phyloP scores from a whole-genome alignment of 371 early-diverging fungal species.

The Mortierella sp. region DNA sequence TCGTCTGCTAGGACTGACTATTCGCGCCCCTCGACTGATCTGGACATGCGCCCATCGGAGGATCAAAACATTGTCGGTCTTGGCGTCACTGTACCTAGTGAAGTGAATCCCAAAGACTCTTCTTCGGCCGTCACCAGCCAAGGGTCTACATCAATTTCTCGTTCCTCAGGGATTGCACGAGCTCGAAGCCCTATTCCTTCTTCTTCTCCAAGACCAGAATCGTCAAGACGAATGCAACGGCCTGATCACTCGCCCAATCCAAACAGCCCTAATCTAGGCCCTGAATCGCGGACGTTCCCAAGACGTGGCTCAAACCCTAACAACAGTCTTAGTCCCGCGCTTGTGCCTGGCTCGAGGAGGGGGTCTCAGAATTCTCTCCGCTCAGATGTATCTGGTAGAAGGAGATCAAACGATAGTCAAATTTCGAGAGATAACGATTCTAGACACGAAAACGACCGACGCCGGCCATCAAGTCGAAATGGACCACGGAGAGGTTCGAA shows the following conservation, averaged over 20 bases:
- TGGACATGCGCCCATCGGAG: neutral
- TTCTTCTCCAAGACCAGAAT: slow-evolving; percentile 27
- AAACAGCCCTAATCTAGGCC: slow-evolving; percentile 13
- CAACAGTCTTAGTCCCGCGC: slow-evolving; percentile 13
- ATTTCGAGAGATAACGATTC: slow-evolving; percentile 6
- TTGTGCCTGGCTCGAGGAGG: slow-evolving; percentile 12
- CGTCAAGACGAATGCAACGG: slow-evolving; percentile 20
- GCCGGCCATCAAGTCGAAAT: slow-evolving; percentile 7
- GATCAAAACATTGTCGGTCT: slow-evolving; percentile 15
- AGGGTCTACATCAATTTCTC: slow-evolving; percentile 4
- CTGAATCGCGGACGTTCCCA: slow-evolving; percentile 12
- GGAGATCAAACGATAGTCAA: slow-evolving; percentile 25
- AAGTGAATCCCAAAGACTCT: neutral
- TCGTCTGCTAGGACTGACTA: neutral
- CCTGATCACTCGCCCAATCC: slow-evolving; percentile 15
- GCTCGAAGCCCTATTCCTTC: slow-evolving; percentile 21
- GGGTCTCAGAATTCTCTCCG: slow-evolving; percentile 31
- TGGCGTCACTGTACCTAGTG: slow-evolving; percentile 25
- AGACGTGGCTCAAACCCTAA: neutral
- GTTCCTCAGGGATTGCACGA: slow-evolving; percentile 9
- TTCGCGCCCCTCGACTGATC: neutral
- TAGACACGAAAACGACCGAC: slow-evolving; percentile 18
- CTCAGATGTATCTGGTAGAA: slow-evolving; percentile 9
- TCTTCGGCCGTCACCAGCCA: slow-evolving; percentile 4
- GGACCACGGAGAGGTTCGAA: slow-evolving; percentile 8